Evolutionary conservation across 768 basidiomycete species (phyloP).

Genomic region (Hygrocybe coccinea): DNA sequence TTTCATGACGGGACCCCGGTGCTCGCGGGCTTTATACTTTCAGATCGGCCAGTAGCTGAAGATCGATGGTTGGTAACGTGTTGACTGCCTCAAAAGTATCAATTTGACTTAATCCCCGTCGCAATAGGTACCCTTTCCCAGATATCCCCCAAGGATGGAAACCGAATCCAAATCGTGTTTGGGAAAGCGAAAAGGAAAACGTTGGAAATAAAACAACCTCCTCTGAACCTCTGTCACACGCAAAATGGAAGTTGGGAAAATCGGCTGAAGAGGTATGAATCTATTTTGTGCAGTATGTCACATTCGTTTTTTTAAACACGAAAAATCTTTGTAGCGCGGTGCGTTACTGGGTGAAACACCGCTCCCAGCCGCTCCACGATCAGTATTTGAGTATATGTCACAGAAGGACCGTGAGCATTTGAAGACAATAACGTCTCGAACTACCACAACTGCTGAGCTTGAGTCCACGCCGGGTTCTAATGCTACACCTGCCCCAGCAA

Average conservation of each 20-base stretch:
- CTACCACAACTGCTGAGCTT: conserved; percentile 25
- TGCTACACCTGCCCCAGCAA: conserved; percentile 22
- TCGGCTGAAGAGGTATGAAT: conserved; percentile 66
- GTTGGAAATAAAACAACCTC: conserved; percentile 17
- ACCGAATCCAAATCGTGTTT: conserved; percentile 77
- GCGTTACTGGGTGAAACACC: conserved; percentile 76
- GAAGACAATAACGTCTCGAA: conserved; percentile 46
- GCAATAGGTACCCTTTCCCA: conserved; percentile 72
- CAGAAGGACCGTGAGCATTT: conserved; percentile 87
- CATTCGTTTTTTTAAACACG: not conserved
- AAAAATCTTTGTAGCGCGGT: conserved; percentile 56
- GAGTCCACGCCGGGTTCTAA: conserved; percentile 23
- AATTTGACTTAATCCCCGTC: not conserved
- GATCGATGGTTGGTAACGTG: conserved; percentile 55
- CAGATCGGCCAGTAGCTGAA: conserved; percentile 61
- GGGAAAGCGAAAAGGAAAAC: conserved; percentile 55
- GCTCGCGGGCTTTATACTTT: conserved; percentile 69
- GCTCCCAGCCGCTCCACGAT: conserved; percentile 62
- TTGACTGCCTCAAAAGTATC: not conserved
- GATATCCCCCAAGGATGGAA: conserved; percentile 81
- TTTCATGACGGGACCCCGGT: conserved; percentile 77
- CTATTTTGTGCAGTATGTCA: not conserved
- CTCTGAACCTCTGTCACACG: conserved; percentile 30
- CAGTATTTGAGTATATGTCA: conserved; percentile 93
- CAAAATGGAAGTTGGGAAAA: conserved; percentile 51